phyloP scores from a whole-genome alignment of 495 filamentous ascomycete species.

The Podospora anserina region DNA sequence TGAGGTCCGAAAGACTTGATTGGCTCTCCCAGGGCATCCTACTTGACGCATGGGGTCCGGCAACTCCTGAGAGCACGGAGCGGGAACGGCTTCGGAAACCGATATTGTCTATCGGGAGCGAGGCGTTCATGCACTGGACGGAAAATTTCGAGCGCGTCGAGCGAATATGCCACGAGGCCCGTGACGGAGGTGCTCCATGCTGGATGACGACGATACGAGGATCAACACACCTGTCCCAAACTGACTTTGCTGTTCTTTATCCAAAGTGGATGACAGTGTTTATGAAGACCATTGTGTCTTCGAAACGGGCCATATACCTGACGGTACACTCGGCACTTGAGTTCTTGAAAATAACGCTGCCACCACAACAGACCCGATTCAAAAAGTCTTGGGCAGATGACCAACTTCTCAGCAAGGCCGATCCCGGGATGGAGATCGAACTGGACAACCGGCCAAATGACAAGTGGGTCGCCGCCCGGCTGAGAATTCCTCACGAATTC shows the following conservation, averaged over 20 bases:
- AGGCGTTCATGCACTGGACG: constrained; percentile 62
- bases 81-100: constrained; percentile 47
- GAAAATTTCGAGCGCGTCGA: constrained; percentile 53
- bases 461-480: constrained; percentile 45
- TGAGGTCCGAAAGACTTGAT: constrained; percentile 47
- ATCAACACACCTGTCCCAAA: constrained; percentile 55
- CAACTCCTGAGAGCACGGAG: constrained; percentile 38
- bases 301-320: constrained; percentile 53
- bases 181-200: constrained; percentile 41
- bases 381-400: constrained; percentile 41
- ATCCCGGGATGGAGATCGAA: constrained; percentile 36
- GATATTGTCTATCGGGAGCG: constrained; percentile 56
- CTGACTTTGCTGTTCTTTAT: constrained; percentile 60
- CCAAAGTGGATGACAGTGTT: constrained; percentile 51
- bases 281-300: constrained; percentile 57
- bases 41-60: constrained; percentile 57
- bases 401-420: constrained; percentile 34
- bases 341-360: constrained; percentile 47
- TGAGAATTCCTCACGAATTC: constrained; percentile 49
- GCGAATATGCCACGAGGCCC: constrained; percentile 50
- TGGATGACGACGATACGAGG: constrained; percentile 61
- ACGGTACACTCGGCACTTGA: constrained; percentile 55
- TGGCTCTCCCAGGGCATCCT: constrained; percentile 57
- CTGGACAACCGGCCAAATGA: constrained; percentile 44
- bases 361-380: constrained; percentile 32